Evolutionary conservation across 768 basidiomycete species (phyloP).

Genomic region (Boletellus ananas): DNA sequence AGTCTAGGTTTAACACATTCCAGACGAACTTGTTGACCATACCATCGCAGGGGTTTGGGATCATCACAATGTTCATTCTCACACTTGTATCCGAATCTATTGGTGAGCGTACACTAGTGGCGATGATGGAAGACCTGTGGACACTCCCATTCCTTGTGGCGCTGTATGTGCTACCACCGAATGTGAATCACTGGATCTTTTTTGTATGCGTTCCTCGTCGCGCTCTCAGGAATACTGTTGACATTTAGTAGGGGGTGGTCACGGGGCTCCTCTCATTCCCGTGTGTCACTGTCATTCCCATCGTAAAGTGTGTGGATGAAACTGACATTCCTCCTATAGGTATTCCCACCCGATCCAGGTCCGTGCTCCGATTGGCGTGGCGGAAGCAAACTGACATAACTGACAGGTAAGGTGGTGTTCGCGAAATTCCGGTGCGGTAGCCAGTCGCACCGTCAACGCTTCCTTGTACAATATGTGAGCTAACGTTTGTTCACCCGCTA

Average conservation of each 20-base stretch:
- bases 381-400: not conserved
- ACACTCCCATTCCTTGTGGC: conserved; percentile 58
- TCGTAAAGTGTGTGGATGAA: not conserved
- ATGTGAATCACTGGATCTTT: conserved; percentile 50
- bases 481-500: not conserved
- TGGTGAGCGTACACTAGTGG: conserved; percentile 50
- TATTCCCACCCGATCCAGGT: conserved; percentile 50
- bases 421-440: conserved; percentile 56
- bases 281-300: conserved; percentile 24
- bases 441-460: conserved; percentile 56
- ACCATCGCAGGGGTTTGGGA: conserved; percentile 48
- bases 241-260: conserved; percentile 34
- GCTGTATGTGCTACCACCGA: conserved; percentile 44
- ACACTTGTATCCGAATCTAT: conserved; percentile 50
- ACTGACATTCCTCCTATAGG: conserved; percentile 17
- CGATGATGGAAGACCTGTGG: conserved; percentile 58
- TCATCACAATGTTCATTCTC: conserved; percentile 49
- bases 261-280: conserved; percentile 46
- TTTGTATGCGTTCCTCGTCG: conserved; percentile 36
- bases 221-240: not conserved
- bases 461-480: conserved; percentile 54
- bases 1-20: conserved; percentile 52
- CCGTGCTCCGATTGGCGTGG: not conserved
- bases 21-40: conserved; percentile 59
- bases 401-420: conserved; percentile 53